These are phyloP conservation scores for Penicillium roqueforti DNA, from an alignment of 495 filamentous ascomycete species.

Conservation along the genomic window DNA sequence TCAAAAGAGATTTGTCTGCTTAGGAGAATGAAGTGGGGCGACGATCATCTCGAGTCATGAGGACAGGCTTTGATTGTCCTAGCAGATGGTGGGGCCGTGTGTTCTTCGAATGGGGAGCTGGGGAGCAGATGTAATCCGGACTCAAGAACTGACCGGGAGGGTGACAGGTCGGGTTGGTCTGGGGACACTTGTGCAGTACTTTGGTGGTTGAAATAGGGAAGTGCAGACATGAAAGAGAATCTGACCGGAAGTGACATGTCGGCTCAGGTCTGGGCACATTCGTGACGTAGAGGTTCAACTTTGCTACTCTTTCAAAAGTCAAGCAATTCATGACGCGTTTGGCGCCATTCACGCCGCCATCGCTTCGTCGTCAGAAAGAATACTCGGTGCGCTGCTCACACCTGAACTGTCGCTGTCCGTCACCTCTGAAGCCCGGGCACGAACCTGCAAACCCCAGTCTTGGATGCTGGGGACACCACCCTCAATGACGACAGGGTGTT, in stretches of 20 bases:
- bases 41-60: neutral
- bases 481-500: constrained; percentile 64
- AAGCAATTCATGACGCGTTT: neutral
- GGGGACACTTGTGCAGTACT: neutral
- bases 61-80: neutral
- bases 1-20: neutral
- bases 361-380: constrained; percentile 37
- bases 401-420: constrained; percentile 37
- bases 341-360: constrained; percentile 35
- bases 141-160: neutral
- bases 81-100: neutral
- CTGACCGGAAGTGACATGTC: neutral
- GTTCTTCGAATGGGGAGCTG: no score
- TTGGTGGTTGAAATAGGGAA: neutral
- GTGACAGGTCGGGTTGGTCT: neutral
- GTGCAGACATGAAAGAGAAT: neutral
- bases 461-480: constrained; percentile 65
- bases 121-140: no score
- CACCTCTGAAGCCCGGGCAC: constrained; percentile 29
- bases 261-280: neutral
- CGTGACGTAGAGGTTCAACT: neutral
- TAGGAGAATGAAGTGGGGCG: neutral
- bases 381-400: constrained; percentile 43
- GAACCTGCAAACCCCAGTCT: constrained; percentile 55
- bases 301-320: neutral